Evolutionary conservation across 345 rosid genomes (phyloP), one percentile per base, ranked within the genome.

Genomic region (Anastatica hierochuntica): DNA sequence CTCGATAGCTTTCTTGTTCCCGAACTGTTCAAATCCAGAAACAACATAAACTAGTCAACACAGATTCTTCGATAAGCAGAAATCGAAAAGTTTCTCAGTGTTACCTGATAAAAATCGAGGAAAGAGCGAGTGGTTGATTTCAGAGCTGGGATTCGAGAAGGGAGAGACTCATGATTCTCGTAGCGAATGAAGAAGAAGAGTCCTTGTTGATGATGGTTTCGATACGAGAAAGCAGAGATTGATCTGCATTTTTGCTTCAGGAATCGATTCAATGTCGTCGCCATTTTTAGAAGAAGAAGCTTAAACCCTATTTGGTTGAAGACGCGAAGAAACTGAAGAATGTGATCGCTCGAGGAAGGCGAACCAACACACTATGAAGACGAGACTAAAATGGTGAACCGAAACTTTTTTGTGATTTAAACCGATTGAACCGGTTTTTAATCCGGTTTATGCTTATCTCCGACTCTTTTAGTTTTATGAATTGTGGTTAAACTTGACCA

Each of bases 61-160:
- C 17, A 21, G 24, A 4, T 37, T 43, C 11, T 34, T n/a, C 44
- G 26, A 19, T 3, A 46, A 23, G 9, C 14, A 4, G 23, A 29
- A 43, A 14, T 9, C 2, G 5, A 2, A 11, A 1, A 34, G 34
- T 13, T 30, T 12, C 31, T 48, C 34, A 4, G n/a, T 8, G 9
- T 6, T 52, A 72, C 96, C 84, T 82, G 47, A 73, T 80, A 76
- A 46, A 82, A 39, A 66, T 90, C 90, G 63, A 90, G 76, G 79
- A 67, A 67, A 11, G 79, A 82, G 31, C 94, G 95, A 45, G 57
- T 58, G 18, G 80, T 64, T 50, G 79, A 71, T 51, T 55, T 60
- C 30, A 61, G 87, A 69, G 74, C 75, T 36, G 62, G 58, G 12
- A 52, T 62, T 20, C 56, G 71, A 8, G 68, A 48, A 56, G 77